These are phyloP conservation scores for Lolium multiflorum DNA, from an alignment of 176 grass and related monocot species.

Conservation along the genomic window DNA sequence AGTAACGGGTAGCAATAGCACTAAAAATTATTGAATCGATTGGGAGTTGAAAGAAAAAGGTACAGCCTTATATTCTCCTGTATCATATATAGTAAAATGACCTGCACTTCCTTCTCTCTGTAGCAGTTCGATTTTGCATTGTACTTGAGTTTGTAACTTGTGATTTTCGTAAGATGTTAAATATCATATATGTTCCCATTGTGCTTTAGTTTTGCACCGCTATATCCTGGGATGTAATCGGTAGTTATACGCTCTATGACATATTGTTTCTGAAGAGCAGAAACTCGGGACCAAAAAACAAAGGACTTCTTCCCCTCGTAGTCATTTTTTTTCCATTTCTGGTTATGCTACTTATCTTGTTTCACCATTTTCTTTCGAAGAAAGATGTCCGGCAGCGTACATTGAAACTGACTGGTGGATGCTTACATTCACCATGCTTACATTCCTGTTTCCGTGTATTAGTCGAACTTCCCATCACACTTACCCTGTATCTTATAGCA, in stretches of 20 bases:
- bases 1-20: neutral
- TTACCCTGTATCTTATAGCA: neutral
- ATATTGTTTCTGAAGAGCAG: conserved; percentile 24
- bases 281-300: neutral
- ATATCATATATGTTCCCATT: neutral
- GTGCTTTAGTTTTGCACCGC: neutral
- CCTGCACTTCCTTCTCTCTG: neutral
- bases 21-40: neutral
- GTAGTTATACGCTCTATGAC: neutral
- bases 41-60: neutral
- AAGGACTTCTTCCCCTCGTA: neutral
- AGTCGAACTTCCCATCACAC: neutral
- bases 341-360: neutral
- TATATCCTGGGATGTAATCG: neutral
- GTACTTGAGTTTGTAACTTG: neutral
- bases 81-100: neutral
- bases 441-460: too few species aligned
- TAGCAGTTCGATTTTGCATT: neutral
- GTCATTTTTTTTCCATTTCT: neutral
- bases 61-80: neutral
- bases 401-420: too few species aligned
- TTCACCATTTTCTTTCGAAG: neutral
- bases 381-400: neutral
- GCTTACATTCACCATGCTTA: too few species aligned
- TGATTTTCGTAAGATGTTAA: neutral